Evolutionary conservation across 2,329 filamentous ascomycete genomes (phyloP).

Genomic region (Aspergillus unguis): DNA sequence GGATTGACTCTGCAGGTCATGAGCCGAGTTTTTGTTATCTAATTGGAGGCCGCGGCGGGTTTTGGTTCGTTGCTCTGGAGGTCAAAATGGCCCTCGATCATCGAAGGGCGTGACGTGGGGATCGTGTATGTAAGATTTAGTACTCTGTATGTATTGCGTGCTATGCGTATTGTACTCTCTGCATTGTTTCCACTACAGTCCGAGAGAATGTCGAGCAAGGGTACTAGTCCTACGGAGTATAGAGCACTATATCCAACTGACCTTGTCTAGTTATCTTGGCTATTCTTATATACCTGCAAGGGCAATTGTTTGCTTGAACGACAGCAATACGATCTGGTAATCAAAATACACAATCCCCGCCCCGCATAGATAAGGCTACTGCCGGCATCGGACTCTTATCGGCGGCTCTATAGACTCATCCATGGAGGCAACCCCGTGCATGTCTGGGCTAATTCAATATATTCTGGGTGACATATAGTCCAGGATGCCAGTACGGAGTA

Average conservation of each 20-base stretch:
- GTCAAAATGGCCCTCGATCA: slow-evolving; percentile 19
- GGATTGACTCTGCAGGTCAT: neutral
- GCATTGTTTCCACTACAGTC: neutral
- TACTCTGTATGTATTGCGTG: neutral
- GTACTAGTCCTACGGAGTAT: no score
- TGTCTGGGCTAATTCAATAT: no score
- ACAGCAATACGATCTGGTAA: neutral
- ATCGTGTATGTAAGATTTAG: neutral
- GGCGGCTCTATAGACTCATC: neutral
- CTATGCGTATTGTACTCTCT: neutral
- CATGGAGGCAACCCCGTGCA: neutral
- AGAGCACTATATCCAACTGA: no score
- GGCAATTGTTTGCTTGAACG: no score
- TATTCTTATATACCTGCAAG: neutral
- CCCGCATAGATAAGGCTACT: slow-evolving; percentile 37
- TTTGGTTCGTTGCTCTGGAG: slow-evolving; percentile 6
- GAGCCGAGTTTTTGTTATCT: slow-evolving; percentile 22
- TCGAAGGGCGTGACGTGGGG: slow-evolving; percentile 22
- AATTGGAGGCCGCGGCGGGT: slow-evolving; percentile 13
- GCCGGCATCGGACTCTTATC: slow-evolving; percentile 30
- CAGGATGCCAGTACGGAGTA: no score
- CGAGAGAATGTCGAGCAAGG: neutral
- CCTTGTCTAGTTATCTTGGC: no score
- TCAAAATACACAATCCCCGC: slow-evolving; percentile 10
- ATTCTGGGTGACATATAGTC: no score